These are phyloP conservation scores for Abrus pulchellus DNA, from an alignment of 306 rosid species.

Conservation along the genomic window DNA sequence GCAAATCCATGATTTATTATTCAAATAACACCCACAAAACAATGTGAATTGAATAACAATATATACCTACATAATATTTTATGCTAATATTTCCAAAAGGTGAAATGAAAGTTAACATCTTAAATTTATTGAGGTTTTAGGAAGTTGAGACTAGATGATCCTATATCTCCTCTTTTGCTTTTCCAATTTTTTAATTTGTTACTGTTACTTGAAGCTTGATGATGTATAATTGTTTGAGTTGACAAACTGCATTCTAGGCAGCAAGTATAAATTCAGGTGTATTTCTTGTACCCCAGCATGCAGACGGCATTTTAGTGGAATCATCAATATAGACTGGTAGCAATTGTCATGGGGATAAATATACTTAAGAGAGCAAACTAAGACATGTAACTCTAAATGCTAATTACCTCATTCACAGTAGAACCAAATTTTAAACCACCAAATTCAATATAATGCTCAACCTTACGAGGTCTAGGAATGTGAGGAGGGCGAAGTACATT, in stretches of 20 bases:
- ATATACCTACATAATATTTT: neutral
- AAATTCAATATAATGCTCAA: constrained; percentile 77
- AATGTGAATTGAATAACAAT: constrained; percentile 15
- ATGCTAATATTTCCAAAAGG: neutral
- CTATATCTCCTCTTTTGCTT: neutral
- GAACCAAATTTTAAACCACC: constrained; percentile 77
- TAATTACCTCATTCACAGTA: constrained; percentile 74
- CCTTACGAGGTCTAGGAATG: constrained; percentile 66
- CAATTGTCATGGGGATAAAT: constrained; percentile 2
- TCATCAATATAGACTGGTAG: constrained; percentile 4
- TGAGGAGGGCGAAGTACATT: constrained; percentile 90
- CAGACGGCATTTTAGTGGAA: constrained; percentile 12
- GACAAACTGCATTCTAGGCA: neutral
- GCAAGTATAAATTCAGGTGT: constrained; percentile 6
- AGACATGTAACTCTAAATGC: constrained; percentile 30
- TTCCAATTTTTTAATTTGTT: neutral
- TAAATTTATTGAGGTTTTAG: constrained; percentile 14
- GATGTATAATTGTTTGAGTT: constrained; percentile 24
- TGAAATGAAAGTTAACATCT: constrained; percentile 21
- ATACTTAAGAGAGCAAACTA: neutral
- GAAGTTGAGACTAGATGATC: neutral
- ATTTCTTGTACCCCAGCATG: constrained; percentile 7
- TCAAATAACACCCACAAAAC: constrained; percentile 33
- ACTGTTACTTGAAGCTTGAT: constrained; percentile 25
- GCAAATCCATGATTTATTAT: constrained; percentile 26